These are phyloP conservation scores for Cryptococcus depauperatus DNA, from an alignment of 1,284 basidiomycete genomes.

Conservation along the genomic window DNA sequence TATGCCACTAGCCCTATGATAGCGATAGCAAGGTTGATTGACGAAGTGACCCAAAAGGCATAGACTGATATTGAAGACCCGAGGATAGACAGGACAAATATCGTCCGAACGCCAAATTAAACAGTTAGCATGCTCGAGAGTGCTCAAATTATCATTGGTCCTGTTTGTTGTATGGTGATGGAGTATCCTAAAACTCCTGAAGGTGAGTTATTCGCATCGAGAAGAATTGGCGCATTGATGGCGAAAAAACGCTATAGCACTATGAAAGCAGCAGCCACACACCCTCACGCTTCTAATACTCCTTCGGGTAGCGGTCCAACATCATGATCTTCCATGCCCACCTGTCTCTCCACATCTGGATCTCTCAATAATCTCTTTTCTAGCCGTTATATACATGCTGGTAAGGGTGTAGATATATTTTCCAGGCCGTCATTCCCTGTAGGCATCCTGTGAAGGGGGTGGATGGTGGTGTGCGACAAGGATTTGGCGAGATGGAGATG, in stretches of 20 bases:
- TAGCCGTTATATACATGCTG: constrained; percentile 12
- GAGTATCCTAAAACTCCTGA: constrained; percentile 25
- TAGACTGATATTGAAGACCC: constrained; percentile 23
- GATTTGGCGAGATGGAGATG: constrained; percentile 7
- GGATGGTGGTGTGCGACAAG: constrained; percentile 4
- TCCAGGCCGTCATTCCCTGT: constrained; percentile 24
- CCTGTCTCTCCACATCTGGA: constrained; percentile 24
- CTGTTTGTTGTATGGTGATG: constrained; percentile 32
- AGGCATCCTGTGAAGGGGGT: constrained; percentile 11
- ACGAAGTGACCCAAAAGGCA: constrained; percentile 32
- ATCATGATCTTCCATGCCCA: constrained; percentile 17
- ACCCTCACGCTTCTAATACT: constrained; percentile 38
- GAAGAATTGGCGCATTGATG: constrained; percentile 27
- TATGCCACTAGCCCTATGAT: constrained; percentile 35
- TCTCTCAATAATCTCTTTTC: constrained; percentile 19
- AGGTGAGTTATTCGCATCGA: constrained; percentile 21
- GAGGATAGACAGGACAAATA: constrained; percentile 24
- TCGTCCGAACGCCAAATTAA: constrained; percentile 31
- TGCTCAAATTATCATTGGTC: constrained; percentile 35
- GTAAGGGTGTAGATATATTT: constrained; percentile 24
- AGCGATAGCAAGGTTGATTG: constrained; percentile 23
- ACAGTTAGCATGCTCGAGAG: constrained; percentile 32
- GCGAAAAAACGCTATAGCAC: constrained; percentile 34
- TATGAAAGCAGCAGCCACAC: constrained; percentile 31
- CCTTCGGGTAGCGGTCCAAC: constrained; percentile 42